phyloP scores from a whole-genome alignment of 768 basidiomycete genomes.

The Leccinum rimulosum region DNA sequence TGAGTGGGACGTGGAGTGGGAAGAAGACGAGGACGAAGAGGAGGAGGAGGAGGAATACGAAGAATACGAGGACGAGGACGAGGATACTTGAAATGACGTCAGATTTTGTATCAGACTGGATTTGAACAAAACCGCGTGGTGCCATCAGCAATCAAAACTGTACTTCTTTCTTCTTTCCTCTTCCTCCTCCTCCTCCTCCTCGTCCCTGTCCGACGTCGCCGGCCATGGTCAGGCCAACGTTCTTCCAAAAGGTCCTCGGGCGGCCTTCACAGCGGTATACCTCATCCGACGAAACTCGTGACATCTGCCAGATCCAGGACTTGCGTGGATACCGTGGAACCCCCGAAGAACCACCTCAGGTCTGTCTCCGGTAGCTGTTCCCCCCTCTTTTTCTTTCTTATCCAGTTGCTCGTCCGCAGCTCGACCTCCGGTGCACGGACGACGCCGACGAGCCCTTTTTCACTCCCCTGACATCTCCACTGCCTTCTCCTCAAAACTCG shows the following conservation, averaged over 20 bases:
- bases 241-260: slow-evolving; percentile 60
- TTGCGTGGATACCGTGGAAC: slow-evolving; percentile 8
- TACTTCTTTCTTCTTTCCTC: slow-evolving; percentile 1
- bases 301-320: slow-evolving; percentile 6
- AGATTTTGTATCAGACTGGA: slow-evolving; percentile 21
- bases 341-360: slow-evolving; percentile 14
- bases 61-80: slow-evolving; percentile 1
- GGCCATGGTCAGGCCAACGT: slow-evolving; percentile 53
- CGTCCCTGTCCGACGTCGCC: slow-evolving; percentile 6
- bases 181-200: neutral
- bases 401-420: slow-evolving; percentile 8
- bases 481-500: slow-evolving; percentile 17
- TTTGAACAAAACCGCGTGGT: slow-evolving; percentile 24
- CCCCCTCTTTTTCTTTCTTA: slow-evolving; percentile 2
- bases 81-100: slow-evolving; percentile 15
- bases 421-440: slow-evolving; percentile 11
- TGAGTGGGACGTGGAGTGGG: slow-evolving; percentile 38
- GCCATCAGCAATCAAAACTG: neutral
- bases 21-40: slow-evolving; percentile 38
- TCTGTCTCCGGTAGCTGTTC: slow-evolving; percentile 12
- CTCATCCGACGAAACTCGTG: slow-evolving; percentile 19
- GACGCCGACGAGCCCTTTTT: slow-evolving; percentile 53
- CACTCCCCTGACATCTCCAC: slow-evolving; percentile 31
- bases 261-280: slow-evolving; percentile 63
- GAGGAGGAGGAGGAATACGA: slow-evolving; percentile 26